Base-by-base conservation (phyloP, 2,329 filamentous ascomycete genomes). In the Aspergillus bombycis region DNA sequence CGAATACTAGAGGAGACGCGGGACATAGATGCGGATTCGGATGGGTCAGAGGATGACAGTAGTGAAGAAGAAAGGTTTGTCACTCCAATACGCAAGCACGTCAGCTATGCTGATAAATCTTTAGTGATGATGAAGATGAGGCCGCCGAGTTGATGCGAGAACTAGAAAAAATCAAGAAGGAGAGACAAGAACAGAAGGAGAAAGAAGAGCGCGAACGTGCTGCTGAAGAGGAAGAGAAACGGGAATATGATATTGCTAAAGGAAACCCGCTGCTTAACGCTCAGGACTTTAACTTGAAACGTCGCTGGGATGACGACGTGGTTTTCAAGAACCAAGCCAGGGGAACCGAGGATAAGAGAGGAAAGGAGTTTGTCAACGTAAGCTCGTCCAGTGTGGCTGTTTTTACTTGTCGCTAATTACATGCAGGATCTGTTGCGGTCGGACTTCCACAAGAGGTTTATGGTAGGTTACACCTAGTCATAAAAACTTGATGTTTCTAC, bases 251-350 rank as follows among this genome's bases (percentile, higher is more conserved):
- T 72, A 96, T 98, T 72, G 94, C 95, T 41, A 83, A 91, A 48
- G 95, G 95, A 8, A 99, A 99, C 77, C 95, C 95, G 45, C 81
- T 99, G 58, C 85, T 99, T 62, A 97, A 98, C 71, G 76, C 85
- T 57, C 91, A 92, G 76, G 93, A 97, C 71, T 98, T 96, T 77
- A 93, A 90, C 63, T 89, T 97, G 74, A 97, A 97, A 68, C 72
- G 76, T 14, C 82, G 94, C 71, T 99, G 95, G 95, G 95, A 99
- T 71, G 95, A 99, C 72, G 95, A 99, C 76, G 95, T 99, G 14
- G 94, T 99, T 3, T 99, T 99, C 82, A 98, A 97, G 83, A 99
- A 99, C 78, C 95, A 99, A 81, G 95, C 94, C 38, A 87, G 95
- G 63, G 95, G 94, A 10, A 97, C 94, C 0, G 94, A 98, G 75